Evolutionary conservation across 306 rosid species (phyloP), one percentile per base, ranked within the genome.

Genomic region (Echinosophora koreensis): DNA sequence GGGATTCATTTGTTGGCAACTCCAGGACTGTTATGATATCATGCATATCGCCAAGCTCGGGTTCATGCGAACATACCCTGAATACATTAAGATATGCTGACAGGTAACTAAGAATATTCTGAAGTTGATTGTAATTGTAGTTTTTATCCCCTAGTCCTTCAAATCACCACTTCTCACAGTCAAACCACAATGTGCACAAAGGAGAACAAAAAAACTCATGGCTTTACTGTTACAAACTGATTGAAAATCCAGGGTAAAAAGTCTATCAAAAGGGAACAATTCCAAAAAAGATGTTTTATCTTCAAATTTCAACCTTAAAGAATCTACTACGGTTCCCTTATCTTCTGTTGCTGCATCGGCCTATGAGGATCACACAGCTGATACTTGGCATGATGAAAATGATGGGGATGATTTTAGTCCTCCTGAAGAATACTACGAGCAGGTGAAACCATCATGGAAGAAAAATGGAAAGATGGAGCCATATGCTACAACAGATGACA

Each of bases 21-120:
- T 96, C 99, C 10, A 97, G 99, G 65, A 96, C 99, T 50, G 99
- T 96, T 75, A 96, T 96, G 99, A 84, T 96, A 80, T 96, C 99
- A 8, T 96, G 99, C 83, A 96, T 96, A 82, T 96, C 99, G 7
- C 99, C 99, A 66, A 91, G 99, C 90, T 86, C 98, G 1, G 97
- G 99, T 71, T 96, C 98, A 47, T 91, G 97, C 11, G 99, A 96
- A 80, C 99, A 96, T 84, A 96, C 99, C 58, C 94, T 96, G 74
- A 96, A 96, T 76, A 93, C 99, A 15, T 82, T 96, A 67, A 84
- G 99, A 96, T 96, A 96, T 65, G 98, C 99, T 57, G 99, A 96
- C 90, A 91, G 99, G 99, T 96, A 82, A 83, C 2, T 12, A 18
- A 15, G 46, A 51, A 50, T 69, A 42, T 79, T 66, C 73, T 78